Evolutionary conservation across 164 flowering plant genomes (phyloP).

Genomic region (Liquidambar formosana): DNA sequence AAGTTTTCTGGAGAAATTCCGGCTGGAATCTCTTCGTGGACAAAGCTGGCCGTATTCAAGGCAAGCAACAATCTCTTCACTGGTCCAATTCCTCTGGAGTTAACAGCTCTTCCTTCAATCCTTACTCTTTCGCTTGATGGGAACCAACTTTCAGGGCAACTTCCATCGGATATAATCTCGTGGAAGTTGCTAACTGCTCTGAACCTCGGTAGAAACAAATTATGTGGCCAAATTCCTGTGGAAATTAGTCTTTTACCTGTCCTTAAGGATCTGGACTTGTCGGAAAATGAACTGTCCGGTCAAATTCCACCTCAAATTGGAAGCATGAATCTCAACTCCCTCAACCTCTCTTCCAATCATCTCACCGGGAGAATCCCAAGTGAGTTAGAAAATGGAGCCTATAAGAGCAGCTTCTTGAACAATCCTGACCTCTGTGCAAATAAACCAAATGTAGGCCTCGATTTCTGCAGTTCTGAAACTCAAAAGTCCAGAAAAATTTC

Average conservation of each 20-base stretch:
- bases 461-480: no score
- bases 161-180: constrained; percentile 44
- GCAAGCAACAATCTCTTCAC: constrained; percentile 53
- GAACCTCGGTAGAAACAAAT: constrained; percentile 39
- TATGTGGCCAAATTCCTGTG: constrained; percentile 47
- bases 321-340: constrained; percentile 12
- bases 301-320: constrained; percentile 42
- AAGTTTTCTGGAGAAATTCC: constrained; percentile 43
- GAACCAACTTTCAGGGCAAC: constrained; percentile 44
- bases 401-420: constrained; percentile 21
- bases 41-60: constrained; percentile 31
- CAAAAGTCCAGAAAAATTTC: constrained; percentile 9
- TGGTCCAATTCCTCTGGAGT: constrained; percentile 46
- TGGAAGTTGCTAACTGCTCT: constrained; percentile 37
- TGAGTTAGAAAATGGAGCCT: constrained; percentile 33
- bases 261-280: constrained; percentile 43
- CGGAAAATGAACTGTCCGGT: constrained; percentile 52
- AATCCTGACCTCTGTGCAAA: no score
- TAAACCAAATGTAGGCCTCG: no score
- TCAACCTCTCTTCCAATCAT: constrained; percentile 57
- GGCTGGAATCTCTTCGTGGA: constrained; percentile 18
- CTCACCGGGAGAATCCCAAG: constrained; percentile 48
- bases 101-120: constrained; percentile 41
- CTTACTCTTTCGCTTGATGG: constrained; percentile 38
- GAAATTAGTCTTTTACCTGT: constrained; percentile 33